Evolutionary conservation across 148 eudicot genomes (phyloP), one percentile per base, ranked within the genome.

Genomic region (Nepenthes gracilis): DNA sequence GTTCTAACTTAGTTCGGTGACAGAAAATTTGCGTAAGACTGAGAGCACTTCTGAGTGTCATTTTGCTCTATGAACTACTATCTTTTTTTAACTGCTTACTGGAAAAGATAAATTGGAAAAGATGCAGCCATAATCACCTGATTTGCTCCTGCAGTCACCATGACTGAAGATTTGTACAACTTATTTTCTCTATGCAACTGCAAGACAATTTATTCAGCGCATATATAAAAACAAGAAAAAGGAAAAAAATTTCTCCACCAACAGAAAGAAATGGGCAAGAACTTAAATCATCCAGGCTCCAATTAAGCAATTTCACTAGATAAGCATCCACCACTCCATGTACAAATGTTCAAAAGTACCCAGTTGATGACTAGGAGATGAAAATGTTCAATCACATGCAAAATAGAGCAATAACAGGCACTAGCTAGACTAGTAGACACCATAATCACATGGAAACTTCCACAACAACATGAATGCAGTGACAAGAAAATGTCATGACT

Each of bases 81-180:
- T 5, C 6, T 2, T 49, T 49, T 3, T 6, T n/a, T 10, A 6
- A 49, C 53, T 40, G 45, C 8, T 40, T 8, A 3, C 4, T 40
- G 45, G 8, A 49, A 49, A 49, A 1, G 15, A 10, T 11, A n/a
- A 49, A 49, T 49, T 49, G 6, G 53, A 6, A 23, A 49, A n/a
- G 15, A 49, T n/a, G 53, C n/a, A 49, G 13, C 11, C 6, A 49
- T 40, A 40, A n/a, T 49, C 53, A 94, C 97, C 97, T 94, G 99
- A 78, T 94, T 94, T 50, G 99, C 99, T 6, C 99, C 99, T 52
- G 99, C 99, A 53, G 99, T 94, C 64, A 94, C 99, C 95, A 89
- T 86, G 71, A 94, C 83, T 12, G 96, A 81, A 50, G 93, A 84
- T 67, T 85, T 94, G 67, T 63, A 69, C 60, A 94, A 56, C 59